A percentile compares a stretch with the other conserved stretches of the same genome.
Evolutionary conservation across 768 basidiomycete genomes (phyloP).

Genomic region (Gyrodon lividus): DNA sequence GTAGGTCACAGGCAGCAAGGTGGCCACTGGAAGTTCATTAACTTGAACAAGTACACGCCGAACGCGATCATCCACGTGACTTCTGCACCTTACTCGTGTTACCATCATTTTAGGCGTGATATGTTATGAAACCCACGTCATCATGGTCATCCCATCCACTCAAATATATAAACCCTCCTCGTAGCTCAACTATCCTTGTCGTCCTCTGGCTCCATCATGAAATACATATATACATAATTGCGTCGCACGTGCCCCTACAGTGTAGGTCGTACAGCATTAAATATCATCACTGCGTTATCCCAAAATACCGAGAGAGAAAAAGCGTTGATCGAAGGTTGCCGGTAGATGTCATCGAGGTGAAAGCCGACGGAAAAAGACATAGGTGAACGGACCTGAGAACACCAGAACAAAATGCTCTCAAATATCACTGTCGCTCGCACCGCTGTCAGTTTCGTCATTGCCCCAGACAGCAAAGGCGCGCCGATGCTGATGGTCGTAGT

Average conservation of each 20-base stretch:
- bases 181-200: too few species aligned
- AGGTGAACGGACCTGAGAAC: too few species aligned
- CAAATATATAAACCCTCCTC: too few species aligned
- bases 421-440: conserved; percentile 68
- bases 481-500: conserved; percentile 31
- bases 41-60: neutral
- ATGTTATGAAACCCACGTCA: too few species aligned
- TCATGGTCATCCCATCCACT: too few species aligned
- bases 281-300: neutral
- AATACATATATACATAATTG: too few species aligned
- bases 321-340: neutral
- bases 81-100: too few species aligned
- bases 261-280: neutral
- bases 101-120: too few species aligned
- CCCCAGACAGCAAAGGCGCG: conserved; percentile 85
- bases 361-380: conserved; percentile 1
- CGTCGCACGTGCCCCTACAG: too few species aligned
- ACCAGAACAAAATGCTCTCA: conserved; percentile 12
- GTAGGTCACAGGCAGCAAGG: too few species aligned
- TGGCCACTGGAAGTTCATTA: neutral
- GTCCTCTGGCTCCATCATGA: too few species aligned
- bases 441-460: conserved; percentile 86
- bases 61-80: conserved; percentile 19
- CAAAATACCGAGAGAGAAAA: neutral
- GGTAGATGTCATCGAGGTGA: neutral